Base-by-base conservation (phyloP, 805 yeast species). In the Zygotorulaspora danielsina region DNA sequence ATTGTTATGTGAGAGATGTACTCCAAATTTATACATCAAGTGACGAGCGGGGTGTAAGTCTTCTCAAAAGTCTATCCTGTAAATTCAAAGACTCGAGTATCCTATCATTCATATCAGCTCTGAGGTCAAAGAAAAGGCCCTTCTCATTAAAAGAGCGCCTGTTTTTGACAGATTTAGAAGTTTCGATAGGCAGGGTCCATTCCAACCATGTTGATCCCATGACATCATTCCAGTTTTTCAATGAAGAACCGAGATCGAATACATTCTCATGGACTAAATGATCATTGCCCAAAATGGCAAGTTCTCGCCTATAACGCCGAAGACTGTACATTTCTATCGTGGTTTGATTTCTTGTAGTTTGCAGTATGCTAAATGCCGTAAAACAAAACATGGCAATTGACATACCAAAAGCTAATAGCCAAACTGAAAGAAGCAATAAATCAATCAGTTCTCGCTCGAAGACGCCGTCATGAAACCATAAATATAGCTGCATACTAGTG, bases 291-390 rank as follows among this genome's bases (percentile, higher is more conserved):
- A 70, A 37, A 5, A 64, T 48, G 26, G 59, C 56, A 19, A 64
- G 46, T 33, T 69, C 72, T 28, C 67, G 61, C 38, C 70, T 59
- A 46, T 69, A 70, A 50, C 81, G 67, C 33, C 72, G 68, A 21
- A 56, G 53, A 28, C 80, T 85, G 53, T 76, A 79, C 43, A 79
- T 67, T 63, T 93, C 98, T 18, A 90, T 72, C 0, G 97, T 90
- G 3, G 97, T 89, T 44, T 69, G 65, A 64, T 90, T 90, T 8
- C 58, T 62, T 15, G 78, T 45, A 6, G 85, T 59, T 50, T 85
- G 74, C 50, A 75, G 84, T 2, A 76, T 43, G 36, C 79, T 72
- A 50, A 83, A 80, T 1, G 64, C 68, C 0, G 75, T 59, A 57
- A 90, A 84, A 1, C 77, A 55, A 2, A 64, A 52, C 35, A 84